Percentiles rank a stretch among this genome's conserved stretches.
Conservation (phyloP, 352 stramenopile genomes). For the Thraustotheca clavata region DNA sequence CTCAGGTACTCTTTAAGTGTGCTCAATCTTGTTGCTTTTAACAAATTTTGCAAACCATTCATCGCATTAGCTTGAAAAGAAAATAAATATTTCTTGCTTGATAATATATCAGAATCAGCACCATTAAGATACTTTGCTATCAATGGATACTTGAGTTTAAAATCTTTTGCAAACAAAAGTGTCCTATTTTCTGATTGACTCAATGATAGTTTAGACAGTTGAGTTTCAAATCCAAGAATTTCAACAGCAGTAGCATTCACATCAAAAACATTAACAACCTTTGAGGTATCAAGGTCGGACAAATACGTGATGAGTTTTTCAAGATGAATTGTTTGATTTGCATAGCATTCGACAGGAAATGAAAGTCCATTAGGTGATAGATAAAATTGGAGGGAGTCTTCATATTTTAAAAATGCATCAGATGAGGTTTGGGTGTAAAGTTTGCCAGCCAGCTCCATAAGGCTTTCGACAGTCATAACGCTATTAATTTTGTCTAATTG, state of each 20-base stretch:
- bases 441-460: slow-evolving; percentile 38
- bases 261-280: background rate
- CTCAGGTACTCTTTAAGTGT: slow-evolving; percentile 52
- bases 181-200: slow-evolving; percentile 77
- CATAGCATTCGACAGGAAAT: slow-evolving; percentile 48
- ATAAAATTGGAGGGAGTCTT: too few relatives aligned
- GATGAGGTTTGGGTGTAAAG: slow-evolving; percentile 35
- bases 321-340: too few relatives aligned
- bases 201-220: slow-evolving; percentile 76
- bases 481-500: slow-evolving; percentile 35
- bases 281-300: too few relatives aligned
- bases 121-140: slow-evolving; percentile 43
- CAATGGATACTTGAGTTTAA: slow-evolving; percentile 63
- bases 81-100: slow-evolving; percentile 46
- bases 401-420: slow-evolving; percentile 41
- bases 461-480: slow-evolving; percentile 29
- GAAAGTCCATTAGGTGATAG: slow-evolving; percentile 47
- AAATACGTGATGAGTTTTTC: slow-evolving; percentile 41
- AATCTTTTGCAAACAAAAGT: slow-evolving; percentile 79
- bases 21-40: slow-evolving; percentile 30
- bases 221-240: slow-evolving; percentile 60
- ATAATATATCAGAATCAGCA: slow-evolving; percentile 33
- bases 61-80: slow-evolving; percentile 33
- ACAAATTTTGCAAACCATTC: too few relatives aligned
- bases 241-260: slow-evolving; percentile 21